These are phyloP conservation scores for Backusella circina DNA, from an alignment of 192 early-diverging fungal species.

Conservation along the genomic window DNA sequence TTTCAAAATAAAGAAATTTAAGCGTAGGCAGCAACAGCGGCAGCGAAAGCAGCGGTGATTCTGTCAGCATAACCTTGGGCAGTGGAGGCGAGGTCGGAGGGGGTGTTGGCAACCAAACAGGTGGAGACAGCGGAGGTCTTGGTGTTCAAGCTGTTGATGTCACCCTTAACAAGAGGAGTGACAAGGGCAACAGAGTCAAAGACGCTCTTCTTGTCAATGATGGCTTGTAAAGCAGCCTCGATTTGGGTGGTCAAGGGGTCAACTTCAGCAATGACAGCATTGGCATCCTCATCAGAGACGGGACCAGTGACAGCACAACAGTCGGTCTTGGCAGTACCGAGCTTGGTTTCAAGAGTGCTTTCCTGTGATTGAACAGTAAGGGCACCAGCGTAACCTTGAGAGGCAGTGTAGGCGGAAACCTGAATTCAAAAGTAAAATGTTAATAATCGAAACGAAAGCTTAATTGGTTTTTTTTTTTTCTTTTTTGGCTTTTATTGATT, in stretches of 20 bases:
- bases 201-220: neutral
- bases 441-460: too few species aligned
- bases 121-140: too few species aligned
- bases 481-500: too few species aligned
- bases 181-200: neutral
- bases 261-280: neutral
- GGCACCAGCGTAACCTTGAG: neutral
- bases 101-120: neutral
- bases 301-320: neutral
- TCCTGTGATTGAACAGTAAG: neutral
- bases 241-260: neutral
- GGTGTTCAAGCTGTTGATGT: too few species aligned
- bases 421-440: neutral
- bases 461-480: too few species aligned
- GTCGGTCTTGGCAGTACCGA: constrained; percentile 1
- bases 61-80: neutral
- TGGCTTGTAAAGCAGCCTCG: neutral
- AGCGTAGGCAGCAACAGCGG: neutral
- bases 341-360: neutral
- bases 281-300: constrained; percentile 3
- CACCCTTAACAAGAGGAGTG: neutral
- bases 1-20: neutral
- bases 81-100: neutral
- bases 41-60: neutral
- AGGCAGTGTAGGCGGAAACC: neutral